These are phyloP conservation scores for Prosopis cineraria DNA, from an alignment of 306 rosid genomes.

Conservation along the genomic window DNA sequence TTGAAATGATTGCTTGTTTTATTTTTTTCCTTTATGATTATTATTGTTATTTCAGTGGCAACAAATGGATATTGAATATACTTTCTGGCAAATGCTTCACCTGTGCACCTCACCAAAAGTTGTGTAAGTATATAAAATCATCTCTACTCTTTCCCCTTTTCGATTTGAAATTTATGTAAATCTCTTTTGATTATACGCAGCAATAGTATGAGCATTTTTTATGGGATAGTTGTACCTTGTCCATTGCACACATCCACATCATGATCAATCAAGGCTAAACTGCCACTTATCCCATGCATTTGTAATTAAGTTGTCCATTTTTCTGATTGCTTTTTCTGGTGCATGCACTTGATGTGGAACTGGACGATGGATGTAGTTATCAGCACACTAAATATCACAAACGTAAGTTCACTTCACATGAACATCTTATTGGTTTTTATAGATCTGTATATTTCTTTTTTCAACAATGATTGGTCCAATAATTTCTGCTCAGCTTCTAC, in stretches of 20 bases:
- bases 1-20: conserved; percentile 24
- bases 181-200: conserved; percentile 19
- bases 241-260: background rate
- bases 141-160: conserved; percentile 18
- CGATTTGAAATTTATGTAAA: background rate
- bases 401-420: conserved; percentile 69
- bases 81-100: conserved; percentile 99
- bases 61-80: conserved; percentile 99
- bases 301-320: conserved; percentile 29
- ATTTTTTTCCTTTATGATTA: background rate
- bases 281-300: background rate
- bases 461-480: conserved; percentile 15
- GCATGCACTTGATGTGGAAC: conserved; percentile 51
- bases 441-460: background rate
- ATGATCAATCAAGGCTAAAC: conserved; percentile 1
- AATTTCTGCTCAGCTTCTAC: conserved; percentile 26
- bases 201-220: conserved; percentile 7
- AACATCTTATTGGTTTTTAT: conserved; percentile 29
- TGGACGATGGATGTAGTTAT: conserved; percentile 71
- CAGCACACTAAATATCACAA: conserved; percentile 99
- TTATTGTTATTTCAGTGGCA: conserved; percentile 74
- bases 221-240: background rate
- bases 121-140: conserved; percentile 63
- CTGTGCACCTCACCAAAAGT: conserved; percentile 97
- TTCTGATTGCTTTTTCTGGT: conserved; percentile 39